Evolutionary conservation across 805 yeast species (phyloP), one percentile per base, ranked within the genome.

Genomic region (Kodamaea sagamina): DNA sequence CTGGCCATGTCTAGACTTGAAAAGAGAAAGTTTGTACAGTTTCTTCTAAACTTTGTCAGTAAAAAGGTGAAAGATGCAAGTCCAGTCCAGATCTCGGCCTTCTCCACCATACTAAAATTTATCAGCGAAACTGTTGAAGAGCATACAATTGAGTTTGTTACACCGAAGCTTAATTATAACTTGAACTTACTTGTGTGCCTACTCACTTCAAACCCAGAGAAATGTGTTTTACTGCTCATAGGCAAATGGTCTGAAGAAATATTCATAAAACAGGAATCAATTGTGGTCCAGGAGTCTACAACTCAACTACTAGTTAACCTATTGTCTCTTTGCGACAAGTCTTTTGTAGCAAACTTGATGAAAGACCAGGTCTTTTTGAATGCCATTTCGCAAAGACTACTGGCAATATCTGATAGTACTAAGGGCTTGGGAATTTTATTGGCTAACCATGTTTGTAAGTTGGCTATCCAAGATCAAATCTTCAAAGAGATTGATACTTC

Each of bases 371-470:
- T 41, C 0, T 82, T 83, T 51, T 57, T 83, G 11, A 55, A 65
- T 17, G 72, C 79, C 0, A 68, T 85, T n/a, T 74, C 85, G 0
- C 62, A 69, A 39, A 66, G 83, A 27, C 65, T 85, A n/a, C 71
- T 70, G 18, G 75, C 84, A 0, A 68, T 70, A 35, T 69, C 79
- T 1, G 52, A 58, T 1, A 56, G 53, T n/a, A 61, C 73, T 1
- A 72, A 86, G 43, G 54, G 68, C 10, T 58, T 82, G 24, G 89
- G 82, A 0, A 77, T 84, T 58, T 53, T 74, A 11, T 57, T 84
- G 5, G 87, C 86, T 1, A 84, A 82, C 52, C 54, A 58, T 11
- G 55, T 78, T 1, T 70, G 77, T 48, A 61, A 51, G 15, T 38
- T 61, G 13, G 58, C 61, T 12, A 59, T 59, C 0, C 54, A 57